Percentiles rank a stretch among this genome's conserved stretches.
Evolutionary conservation across 352 stramenopile genomes (phyloP).

Genomic region (Pythium aquatile): DNA sequence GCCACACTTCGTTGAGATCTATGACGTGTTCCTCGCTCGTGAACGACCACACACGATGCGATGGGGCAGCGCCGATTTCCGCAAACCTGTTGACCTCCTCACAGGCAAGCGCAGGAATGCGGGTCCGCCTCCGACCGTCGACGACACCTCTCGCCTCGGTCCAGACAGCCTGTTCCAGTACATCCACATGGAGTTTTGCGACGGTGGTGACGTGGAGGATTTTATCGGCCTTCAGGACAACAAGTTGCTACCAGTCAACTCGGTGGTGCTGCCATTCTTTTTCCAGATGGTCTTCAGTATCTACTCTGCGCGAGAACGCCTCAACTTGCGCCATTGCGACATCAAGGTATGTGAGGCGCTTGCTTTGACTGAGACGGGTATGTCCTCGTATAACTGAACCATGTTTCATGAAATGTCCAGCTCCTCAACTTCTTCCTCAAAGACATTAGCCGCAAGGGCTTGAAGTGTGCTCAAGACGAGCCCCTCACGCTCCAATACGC

Average conservation of each 20-base stretch:
- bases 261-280: constrained; percentile 82
- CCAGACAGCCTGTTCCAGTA: constrained; percentile 87
- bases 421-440: constrained; percentile 98
- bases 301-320: constrained; percentile 88
- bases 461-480: constrained; percentile 35
- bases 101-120: constrained; percentile 28
- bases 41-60: constrained; percentile 46
- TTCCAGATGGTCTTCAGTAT: constrained; percentile 98
- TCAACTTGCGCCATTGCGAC: constrained; percentile 97
- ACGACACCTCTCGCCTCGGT: constrained; percentile 8
- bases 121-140: constrained; percentile 1
- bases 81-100: constrained; percentile 66
- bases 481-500: constrained; percentile 56
- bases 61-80: constrained; percentile 62
- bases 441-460: constrained; percentile 44
- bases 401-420: constrained; percentile 29
- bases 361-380: not conserved
- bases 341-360: constrained; percentile 81
- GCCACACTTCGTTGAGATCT: constrained; percentile 94
- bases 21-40: constrained; percentile 89
- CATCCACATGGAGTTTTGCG: constrained; percentile 98
- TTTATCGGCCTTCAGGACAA: constrained; percentile 88
- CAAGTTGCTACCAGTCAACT: constrained; percentile 52
- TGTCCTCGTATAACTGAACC: not conserved
- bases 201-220: constrained; percentile 95